Base-by-base conservation (phyloP, 768 basidiomycete species). In the Hirschioporus abietinus region DNA sequence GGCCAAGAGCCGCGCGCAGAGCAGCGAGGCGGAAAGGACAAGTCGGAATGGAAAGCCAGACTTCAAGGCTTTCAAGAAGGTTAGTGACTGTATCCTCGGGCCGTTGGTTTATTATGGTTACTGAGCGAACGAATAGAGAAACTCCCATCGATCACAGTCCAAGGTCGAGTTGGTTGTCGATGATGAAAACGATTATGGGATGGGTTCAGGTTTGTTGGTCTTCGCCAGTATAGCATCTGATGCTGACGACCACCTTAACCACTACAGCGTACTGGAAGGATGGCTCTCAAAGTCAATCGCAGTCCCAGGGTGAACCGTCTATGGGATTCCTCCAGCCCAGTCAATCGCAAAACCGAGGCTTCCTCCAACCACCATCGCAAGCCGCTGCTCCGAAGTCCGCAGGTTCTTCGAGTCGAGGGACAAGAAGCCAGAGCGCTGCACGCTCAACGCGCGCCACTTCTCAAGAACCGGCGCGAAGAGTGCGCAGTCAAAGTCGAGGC, bases 11-110 rank as follows among this genome's bases (percentile, higher is more conserved):
- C 27, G 30, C 18, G 34, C 62, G 57, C 26, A 52, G 42, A 25
- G 34, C 7, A 35, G 58, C 20, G 71, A 74, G 59, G 70, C 72
- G 20, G 65, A 65, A 58, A 60, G 65, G 15, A 61, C 64, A 65
- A 73, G 79, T 23, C 84, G 83, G 86, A 78, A 82, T 65, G 83
- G 84, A 1, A 77, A 79, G 61, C 83, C 84, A 0, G 86, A 93
- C 71, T 92, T 87, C 76, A 93, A 93, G 73, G 92, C 88, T 74
- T 93, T 93, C 71, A 90, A 85, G 69, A 87, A 86, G 83, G 88
- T 87, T n/a, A 34, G 80, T 69, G 1, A 58, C 12, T 35, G 20
- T 23, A 66, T 7, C 30, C 30, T 30, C 30, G 8, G 30, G 30
- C 30, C 2, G 58, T 59, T 59, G 58, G 25, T 26, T 2, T n/a